Conservation (phyloP, 257 asterid species). For the Solanum dulcamara region DNA sequence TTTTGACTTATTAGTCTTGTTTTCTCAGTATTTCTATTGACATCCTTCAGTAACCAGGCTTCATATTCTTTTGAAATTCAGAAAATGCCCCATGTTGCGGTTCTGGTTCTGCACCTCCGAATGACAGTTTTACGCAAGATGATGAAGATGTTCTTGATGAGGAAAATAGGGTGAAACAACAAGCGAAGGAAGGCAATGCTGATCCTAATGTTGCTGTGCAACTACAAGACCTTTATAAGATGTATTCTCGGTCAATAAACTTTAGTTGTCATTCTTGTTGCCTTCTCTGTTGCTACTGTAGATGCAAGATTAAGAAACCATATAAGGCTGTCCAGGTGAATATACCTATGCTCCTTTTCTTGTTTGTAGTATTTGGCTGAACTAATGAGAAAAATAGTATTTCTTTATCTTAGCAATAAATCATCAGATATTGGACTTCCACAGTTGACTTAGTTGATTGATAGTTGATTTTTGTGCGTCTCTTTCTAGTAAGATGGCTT, state of each 20-base stretch:
- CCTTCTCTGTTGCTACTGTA: slow-evolving; percentile 11
- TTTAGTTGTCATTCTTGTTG: slow-evolving; percentile 6
- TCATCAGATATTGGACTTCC: neutral
- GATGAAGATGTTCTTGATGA: slow-evolving; percentile 26
- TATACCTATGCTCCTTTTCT: neutral
- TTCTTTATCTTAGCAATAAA: neutral
- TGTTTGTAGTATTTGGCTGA: neutral
- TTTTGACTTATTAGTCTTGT: neutral
- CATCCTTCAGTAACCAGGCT: neutral
- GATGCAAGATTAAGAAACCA: slow-evolving; percentile 16
- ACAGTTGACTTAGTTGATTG: neutral
- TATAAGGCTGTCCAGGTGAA: slow-evolving; percentile 21
- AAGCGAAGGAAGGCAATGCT: slow-evolving; percentile 3
- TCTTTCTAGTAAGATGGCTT: neutral
- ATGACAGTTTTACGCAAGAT: neutral
- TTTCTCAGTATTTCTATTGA: neutral
- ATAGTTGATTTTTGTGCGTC: neutral
- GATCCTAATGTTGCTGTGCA: slow-evolving; percentile 25
- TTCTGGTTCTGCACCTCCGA: neutral
- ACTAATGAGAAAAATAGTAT: neutral
- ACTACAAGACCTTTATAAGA: slow-evolving; percentile 22
- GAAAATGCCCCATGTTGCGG: neutral
- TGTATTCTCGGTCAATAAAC: slow-evolving; percentile 7
- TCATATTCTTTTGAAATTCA: neutral
- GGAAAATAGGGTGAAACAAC: slow-evolving; percentile 15